Base-by-base conservation (phyloP, 1,139 yeast species). In the Entelexis sorbosivorans region DNA sequence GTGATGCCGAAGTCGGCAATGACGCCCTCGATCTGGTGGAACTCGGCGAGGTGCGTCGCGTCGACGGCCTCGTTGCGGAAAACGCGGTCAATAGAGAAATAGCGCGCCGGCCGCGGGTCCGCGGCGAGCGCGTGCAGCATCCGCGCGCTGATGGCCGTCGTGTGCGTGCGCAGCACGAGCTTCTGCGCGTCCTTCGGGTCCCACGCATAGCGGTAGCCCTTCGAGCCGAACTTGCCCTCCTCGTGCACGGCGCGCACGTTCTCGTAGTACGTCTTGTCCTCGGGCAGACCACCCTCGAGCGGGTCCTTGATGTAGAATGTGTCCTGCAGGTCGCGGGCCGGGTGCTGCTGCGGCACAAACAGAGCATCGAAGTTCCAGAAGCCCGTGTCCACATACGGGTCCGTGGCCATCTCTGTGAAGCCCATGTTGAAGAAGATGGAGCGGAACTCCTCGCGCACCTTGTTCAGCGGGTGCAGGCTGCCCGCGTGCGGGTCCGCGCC, bases 51-150 rank as follows among this genome's bases (percentile, higher is more conserved):
- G 71, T 93, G 99, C n/a, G 99, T 93, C 51, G 97, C 98, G 68
- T 93, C 99, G 51, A 93, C 98, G 22, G 99, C 97, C 74, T 93
- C 99, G 68, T 93, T 93, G 74, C 99, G 86, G 84, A 93, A 93
- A 58, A 93, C 99, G 67, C 96, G 80, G 71, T 93, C 99, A 63
- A 93, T 93, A 50, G 96, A 86, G 74, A 93, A 93, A 66, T 87
- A 77, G 70, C 97, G 79, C 22, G 84, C 77, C 52, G 98, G 97
- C 64, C 80, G 81, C 54, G 97, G 97, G 68, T 88, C 84, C 50
- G 97, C 96, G n/a, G 60, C 55, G 61, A 91, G 76, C 63, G 86
- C 70, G 67, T 91, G 84, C 63, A 91, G 77, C 87, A 91, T 83
- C 47, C 79, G 77, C 6, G 96, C 78, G 2, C 96, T 87, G 55